A percentile compares a stretch with the other conserved stretches of the same genome.
phyloP scores from a whole-genome alignment of 2,329 filamentous ascomycete genomes.

The Lecanicillium sp. region DNA sequence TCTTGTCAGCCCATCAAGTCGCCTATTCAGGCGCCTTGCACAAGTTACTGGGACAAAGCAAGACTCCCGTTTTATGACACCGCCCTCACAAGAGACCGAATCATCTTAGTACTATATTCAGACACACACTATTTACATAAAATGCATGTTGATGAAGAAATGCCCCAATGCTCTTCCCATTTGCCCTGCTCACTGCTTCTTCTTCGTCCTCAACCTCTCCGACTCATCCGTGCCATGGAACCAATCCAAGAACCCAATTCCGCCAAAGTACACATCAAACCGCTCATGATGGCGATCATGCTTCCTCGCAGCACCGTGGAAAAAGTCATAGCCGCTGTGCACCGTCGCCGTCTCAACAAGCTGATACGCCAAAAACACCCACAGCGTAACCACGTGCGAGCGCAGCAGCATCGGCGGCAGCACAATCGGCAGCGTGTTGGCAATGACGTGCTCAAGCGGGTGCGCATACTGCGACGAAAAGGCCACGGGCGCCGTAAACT shows the following conservation, averaged over 20 bases:
- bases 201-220: not conserved
- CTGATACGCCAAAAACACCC: constrained; percentile 39
- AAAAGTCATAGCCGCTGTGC: constrained; percentile 51
- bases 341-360: constrained; percentile 45
- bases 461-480: constrained; percentile 50
- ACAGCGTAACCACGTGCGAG: constrained; percentile 44
- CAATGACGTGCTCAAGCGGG: constrained; percentile 46
- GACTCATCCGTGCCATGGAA: constrained; percentile 39
- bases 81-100: no score
- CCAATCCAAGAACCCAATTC: constrained; percentile 45
- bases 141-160: no score
- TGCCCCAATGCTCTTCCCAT: no score
- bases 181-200: not conserved
- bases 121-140: no score
- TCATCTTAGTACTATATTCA: no score
- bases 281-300: constrained; percentile 52
- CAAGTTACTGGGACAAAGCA: no score
- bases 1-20: no score
- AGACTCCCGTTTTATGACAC: no score
- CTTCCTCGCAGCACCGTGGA: constrained; percentile 35
- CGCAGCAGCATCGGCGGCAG: constrained; percentile 38
- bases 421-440: constrained; percentile 44
- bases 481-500: constrained; percentile 47
- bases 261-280: constrained; percentile 47
- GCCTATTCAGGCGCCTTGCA: no score